phyloP scores from a whole-genome alignment of 2,329 filamentous ascomycete species.

The Raffaelea ambrosiae region DNA sequence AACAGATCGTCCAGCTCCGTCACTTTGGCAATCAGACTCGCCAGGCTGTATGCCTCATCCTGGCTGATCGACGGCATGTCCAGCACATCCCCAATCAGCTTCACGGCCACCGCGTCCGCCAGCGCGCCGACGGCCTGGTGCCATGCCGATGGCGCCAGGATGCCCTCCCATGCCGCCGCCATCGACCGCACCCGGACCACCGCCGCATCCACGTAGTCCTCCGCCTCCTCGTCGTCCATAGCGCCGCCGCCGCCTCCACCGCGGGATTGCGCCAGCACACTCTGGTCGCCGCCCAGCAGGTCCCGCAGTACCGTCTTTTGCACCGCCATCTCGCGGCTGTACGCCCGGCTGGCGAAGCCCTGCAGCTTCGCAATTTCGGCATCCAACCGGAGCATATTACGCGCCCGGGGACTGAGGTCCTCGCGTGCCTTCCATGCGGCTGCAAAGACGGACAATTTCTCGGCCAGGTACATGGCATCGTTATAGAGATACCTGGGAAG shows the following conservation, averaged over 20 bases:
- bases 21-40: conserved; percentile 47
- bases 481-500: conserved; percentile 55
- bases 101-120: conserved; percentile 48
- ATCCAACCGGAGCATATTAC: conserved; percentile 48
- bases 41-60: conserved; percentile 55
- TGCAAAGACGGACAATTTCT: conserved; percentile 42
- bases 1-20: conserved; percentile 54
- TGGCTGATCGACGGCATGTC: conserved; percentile 53
- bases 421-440: conserved; percentile 43
- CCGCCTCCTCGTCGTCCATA: conserved; percentile 32
- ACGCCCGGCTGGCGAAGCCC: conserved; percentile 53
- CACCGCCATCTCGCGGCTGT: conserved; percentile 50
- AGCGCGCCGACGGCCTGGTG: conserved; percentile 54
- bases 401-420: conserved; percentile 41
- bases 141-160: conserved; percentile 54
- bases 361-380: conserved; percentile 51
- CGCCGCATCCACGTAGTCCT: conserved; percentile 44
- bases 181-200: conserved; percentile 43
- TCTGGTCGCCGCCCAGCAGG: conserved; percentile 51
- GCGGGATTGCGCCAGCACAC: conserved; percentile 41
- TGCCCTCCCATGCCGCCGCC: conserved; percentile 47
- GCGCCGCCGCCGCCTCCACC: not conserved
- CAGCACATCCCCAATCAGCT: conserved; percentile 52
- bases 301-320: conserved; percentile 55
- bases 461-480: conserved; percentile 55